phyloP scores from a whole-genome alignment of 331 rosid species.

The Malus hybrid region DNA sequence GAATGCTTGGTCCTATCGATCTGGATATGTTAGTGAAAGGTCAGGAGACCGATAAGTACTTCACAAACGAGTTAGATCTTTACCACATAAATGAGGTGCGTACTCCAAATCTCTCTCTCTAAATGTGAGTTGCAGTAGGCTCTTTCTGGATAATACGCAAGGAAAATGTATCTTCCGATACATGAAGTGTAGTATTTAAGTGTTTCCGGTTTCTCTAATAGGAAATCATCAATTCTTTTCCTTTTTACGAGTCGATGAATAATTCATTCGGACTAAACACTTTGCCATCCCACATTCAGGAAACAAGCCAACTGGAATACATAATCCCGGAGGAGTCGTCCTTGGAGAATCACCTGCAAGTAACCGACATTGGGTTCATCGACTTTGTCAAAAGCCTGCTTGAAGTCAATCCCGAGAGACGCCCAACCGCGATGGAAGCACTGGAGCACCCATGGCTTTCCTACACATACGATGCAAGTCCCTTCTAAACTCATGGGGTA shows the following conservation, averaged over 20 bases:
- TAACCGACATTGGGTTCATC: slow-evolving; percentile 44
- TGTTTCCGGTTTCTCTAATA: neutral
- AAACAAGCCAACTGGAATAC: slow-evolving; percentile 70
- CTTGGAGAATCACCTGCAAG: slow-evolving; percentile 65
- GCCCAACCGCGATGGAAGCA: slow-evolving; percentile 72
- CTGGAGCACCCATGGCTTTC: slow-evolving; percentile 95
- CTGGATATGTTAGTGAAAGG: slow-evolving; percentile 78
- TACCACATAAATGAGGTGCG: slow-evolving; percentile 75
- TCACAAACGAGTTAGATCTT: slow-evolving; percentile 81
- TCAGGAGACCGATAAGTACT: slow-evolving; percentile 81
- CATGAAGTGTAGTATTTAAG: neutral
- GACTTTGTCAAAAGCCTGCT: slow-evolving; percentile 67
- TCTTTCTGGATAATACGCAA: neutral
- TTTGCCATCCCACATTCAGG: slow-evolving; percentile 37
- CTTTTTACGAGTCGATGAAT: too few species aligned
- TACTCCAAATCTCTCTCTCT: slow-evolving; percentile 7
- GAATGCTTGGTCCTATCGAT: slow-evolving; percentile 85
- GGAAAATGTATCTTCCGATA: neutral
- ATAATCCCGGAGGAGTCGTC: slow-evolving; percentile 81
- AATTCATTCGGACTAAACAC: neutral
- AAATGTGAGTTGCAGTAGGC: neutral
- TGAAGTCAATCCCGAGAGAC: slow-evolving; percentile 59
- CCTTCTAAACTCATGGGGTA: slow-evolving; percentile 20
- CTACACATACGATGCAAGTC: slow-evolving; percentile 31
- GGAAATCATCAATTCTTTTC: neutral